phyloP scores from a whole-genome alignment of 1,139 yeast genomes.

The Pichia sorboxylosa region DNA sequence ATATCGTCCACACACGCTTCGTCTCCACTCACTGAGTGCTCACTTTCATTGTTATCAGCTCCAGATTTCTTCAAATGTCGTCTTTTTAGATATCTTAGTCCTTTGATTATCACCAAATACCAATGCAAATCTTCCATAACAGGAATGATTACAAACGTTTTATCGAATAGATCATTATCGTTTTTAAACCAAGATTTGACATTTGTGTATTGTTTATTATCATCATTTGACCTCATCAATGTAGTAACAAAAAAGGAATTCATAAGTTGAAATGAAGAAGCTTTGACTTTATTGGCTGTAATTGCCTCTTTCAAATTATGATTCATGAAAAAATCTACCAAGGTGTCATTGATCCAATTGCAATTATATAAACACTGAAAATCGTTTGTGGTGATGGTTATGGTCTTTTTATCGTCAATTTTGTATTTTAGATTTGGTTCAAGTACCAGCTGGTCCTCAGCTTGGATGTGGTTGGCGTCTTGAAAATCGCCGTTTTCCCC shows the following conservation, averaged over 20 bases:
- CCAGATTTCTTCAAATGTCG: not conserved
- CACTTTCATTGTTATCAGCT: not conserved
- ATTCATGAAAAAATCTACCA: conserved; percentile 60
- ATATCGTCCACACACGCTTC: not conserved
- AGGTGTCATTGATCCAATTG: conserved; percentile 67
- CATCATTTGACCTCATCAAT: conserved; percentile 27
- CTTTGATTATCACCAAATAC: conserved; percentile 67
- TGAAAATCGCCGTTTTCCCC: conserved; percentile 15
- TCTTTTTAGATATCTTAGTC: conserved; percentile 29
- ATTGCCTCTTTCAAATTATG: conserved; percentile 35
- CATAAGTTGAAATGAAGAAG: conserved; percentile 48
- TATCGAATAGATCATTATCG: conserved; percentile 45
- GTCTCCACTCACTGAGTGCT: not conserved
- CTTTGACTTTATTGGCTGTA: conserved; percentile 17
- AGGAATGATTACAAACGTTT: conserved; percentile 62
- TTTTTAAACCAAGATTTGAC: conserved; percentile 74
- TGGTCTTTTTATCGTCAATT: conserved; percentile 35
- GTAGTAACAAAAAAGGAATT: conserved; percentile 79
- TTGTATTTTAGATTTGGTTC: conserved; percentile 41
- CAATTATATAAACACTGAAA: conserved; percentile 57
- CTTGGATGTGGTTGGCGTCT: no score
- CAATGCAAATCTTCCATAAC: conserved; percentile 77
- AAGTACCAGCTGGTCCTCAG: no score
- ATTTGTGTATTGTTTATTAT: conserved; percentile 40
- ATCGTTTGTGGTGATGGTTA: conserved; percentile 47